phyloP scores from a whole-genome alignment of 2,329 filamentous ascomycete species.

The Lecanosticta acicola region DNA sequence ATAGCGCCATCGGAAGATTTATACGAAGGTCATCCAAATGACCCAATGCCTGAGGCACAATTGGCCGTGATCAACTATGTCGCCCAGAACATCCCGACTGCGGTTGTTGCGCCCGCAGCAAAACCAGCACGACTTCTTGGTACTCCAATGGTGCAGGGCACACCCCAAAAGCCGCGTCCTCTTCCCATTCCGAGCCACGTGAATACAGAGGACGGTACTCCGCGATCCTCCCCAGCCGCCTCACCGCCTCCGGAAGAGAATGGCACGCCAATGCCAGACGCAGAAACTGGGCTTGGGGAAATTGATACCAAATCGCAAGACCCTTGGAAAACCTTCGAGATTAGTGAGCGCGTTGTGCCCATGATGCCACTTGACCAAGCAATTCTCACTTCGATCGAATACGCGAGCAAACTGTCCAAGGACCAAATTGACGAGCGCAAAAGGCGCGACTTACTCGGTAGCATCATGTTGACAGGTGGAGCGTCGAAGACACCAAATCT shows the following conservation, averaged over 20 bases:
- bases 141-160: constrained; percentile 22
- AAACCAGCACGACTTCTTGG: constrained; percentile 42
- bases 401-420: constrained; percentile 55
- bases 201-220: constrained; percentile 68
- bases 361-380: constrained; percentile 79
- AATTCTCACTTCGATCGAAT: constrained; percentile 81
- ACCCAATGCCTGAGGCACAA: constrained; percentile 81
- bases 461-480: constrained; percentile 86
- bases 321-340: constrained; percentile 48
- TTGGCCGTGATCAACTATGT: constrained; percentile 56
- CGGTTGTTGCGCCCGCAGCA: constrained; percentile 36
- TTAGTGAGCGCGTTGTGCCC: constrained; percentile 76
- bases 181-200: constrained; percentile 65
- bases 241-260: constrained; percentile 77
- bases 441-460: constrained; percentile 79
- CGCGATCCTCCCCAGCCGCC: constrained; percentile 76
- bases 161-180: constrained; percentile 27
- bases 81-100: constrained; percentile 36
- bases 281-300: constrained; percentile 31
- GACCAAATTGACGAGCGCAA: constrained; percentile 81
- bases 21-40: constrained; percentile 88
- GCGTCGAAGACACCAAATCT: constrained; percentile 77
- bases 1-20: constrained; percentile 86
- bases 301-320: not conserved
- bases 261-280: constrained; percentile 58